phyloP scores from a whole-genome alignment of 371 early-diverging fungal species.

The Mortierella sp. region DNA sequence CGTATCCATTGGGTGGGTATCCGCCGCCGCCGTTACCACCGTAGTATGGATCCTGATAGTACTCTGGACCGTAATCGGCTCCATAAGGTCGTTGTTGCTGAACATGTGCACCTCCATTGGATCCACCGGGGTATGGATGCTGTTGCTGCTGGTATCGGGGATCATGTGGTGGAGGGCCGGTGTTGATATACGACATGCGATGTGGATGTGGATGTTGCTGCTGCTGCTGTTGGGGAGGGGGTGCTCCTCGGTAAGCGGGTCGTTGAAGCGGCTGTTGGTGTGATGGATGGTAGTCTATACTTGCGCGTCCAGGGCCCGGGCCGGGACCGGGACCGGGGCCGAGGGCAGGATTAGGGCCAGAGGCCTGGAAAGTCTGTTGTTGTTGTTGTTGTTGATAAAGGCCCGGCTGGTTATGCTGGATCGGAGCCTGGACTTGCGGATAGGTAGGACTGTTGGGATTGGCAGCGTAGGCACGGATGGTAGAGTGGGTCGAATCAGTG shows the following conservation, averaged over 20 bases:
- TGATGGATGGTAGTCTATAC: slow-evolving; percentile 16
- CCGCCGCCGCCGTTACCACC: slow-evolving; percentile 2
- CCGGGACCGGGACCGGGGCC: no score
- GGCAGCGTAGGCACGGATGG: slow-evolving; percentile 43
- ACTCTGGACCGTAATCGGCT: no score
- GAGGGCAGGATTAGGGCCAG: no score
- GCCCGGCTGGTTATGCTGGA: slow-evolving; percentile 19
- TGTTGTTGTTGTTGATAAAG: neutral
- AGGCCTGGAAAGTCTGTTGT: slow-evolving; percentile 4
- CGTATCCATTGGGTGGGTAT: slow-evolving; percentile 23
- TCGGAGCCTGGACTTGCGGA: neutral
- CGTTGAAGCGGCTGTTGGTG: slow-evolving; percentile 15
- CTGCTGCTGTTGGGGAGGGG: slow-evolving; percentile 18
- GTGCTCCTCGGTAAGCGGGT: slow-evolving; percentile 29
- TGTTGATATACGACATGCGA: neutral
- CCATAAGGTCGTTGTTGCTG: neutral
- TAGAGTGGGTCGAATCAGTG: slow-evolving; percentile 30
- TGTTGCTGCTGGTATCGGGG: slow-evolving; percentile 22
- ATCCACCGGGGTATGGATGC: neutral
- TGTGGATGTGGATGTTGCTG: slow-evolving; percentile 14
- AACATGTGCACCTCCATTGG: slow-evolving; percentile 9
- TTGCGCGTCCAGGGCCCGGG: slow-evolving; percentile 20
- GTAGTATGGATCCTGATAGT: slow-evolving; percentile 15
- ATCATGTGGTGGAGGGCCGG: slow-evolving; percentile 14
- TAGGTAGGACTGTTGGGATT: slow-evolving; percentile 35